Evolutionary conservation across 352 stramenopile species (phyloP), one percentile per base, ranked within the genome.

Genomic region (Phytophthora europaea): DNA sequence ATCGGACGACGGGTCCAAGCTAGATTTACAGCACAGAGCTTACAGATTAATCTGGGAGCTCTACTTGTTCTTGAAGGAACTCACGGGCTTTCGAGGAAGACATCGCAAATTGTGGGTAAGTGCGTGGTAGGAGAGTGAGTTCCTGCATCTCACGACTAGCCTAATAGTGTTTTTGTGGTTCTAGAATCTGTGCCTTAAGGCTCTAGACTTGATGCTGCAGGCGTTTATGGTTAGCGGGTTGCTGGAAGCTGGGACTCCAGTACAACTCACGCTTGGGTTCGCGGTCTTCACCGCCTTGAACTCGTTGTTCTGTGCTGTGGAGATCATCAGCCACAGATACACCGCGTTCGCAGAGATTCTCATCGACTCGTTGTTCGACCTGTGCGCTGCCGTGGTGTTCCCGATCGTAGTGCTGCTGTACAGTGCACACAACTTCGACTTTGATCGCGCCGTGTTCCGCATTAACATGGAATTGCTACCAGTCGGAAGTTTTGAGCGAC

Each of bases 31-130:
- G 2, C 40, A 52, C n/a, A 16, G 53, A 60, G 22, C 40, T 16
- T 51, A 61, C 34, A 47, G 43, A 26, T n/a, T 78, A 7, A 60
- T 59, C 10, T 73, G 71, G 65, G 52, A 70, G 7, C 40, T 78
- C 48, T 78, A 71, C 51, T 10, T 55, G 9, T 54, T 71, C n/a
- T 65, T 74, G 12, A 70, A 68, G 33, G 69, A 81, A 9, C 55
- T 83, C 8, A 83, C 72, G 1, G 62, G 62, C 0, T 79, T 81
- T 50, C 60, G 65, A 20, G 75, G 72, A 23, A 72, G 67, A 34
- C 40, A 79, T 45, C 67, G 78, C 9, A 85, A 85, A 50, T 61
- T 81, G 22, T 85, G 78, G 75, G 78, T 85, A 70, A 7, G 70
- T 57, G 4, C 13, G 16, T 51, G 33, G 50, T 51, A 20, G 38